phyloP scores from a whole-genome alignment of 2,329 filamentous ascomycete species.

The Akanthomyces uredinophilus region DNA sequence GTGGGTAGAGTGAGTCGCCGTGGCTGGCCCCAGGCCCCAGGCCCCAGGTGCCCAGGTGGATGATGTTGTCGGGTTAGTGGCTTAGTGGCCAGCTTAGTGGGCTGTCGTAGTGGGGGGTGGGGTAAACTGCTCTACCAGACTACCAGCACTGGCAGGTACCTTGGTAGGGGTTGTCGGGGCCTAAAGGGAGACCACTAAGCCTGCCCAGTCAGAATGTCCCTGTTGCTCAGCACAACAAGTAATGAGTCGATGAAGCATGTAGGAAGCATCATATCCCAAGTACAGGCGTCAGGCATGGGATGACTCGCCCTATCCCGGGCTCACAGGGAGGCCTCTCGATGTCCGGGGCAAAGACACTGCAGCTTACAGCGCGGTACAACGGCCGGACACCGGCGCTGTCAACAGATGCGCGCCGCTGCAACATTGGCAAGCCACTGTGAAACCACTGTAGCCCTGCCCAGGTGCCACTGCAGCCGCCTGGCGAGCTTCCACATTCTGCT shows the following conservation, averaged over 20 bases:
- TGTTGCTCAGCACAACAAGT: conserved; percentile 2
- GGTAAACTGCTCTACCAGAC: background rate
- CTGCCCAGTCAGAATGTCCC: background rate
- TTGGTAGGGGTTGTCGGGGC: background rate
- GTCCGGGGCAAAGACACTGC: background rate
- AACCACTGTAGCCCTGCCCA: background rate
- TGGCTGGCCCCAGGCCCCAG: background rate
- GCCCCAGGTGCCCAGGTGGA: too few relatives aligned
- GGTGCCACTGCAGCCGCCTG: background rate
- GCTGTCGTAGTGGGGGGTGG: background rate
- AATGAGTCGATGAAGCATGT: background rate
- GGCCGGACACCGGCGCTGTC: background rate
- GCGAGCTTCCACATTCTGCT: background rate
- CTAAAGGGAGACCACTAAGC: background rate
- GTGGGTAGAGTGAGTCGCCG: background rate
- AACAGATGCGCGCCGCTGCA: background rate
- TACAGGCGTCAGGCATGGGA: background rate
- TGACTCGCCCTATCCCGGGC: background rate
- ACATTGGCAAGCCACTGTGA: background rate
- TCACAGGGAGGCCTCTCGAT: too few relatives aligned
- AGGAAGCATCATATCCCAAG: background rate
- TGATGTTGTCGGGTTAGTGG: background rate
- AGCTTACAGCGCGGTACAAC: background rate
- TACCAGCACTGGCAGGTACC: too few relatives aligned
- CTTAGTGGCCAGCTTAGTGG: background rate